Evolutionary conservation across 495 filamentous ascomycete genomes (phyloP), one percentile per base, ranked within the genome.

Genomic region (Penicillium pulvis): DNA sequence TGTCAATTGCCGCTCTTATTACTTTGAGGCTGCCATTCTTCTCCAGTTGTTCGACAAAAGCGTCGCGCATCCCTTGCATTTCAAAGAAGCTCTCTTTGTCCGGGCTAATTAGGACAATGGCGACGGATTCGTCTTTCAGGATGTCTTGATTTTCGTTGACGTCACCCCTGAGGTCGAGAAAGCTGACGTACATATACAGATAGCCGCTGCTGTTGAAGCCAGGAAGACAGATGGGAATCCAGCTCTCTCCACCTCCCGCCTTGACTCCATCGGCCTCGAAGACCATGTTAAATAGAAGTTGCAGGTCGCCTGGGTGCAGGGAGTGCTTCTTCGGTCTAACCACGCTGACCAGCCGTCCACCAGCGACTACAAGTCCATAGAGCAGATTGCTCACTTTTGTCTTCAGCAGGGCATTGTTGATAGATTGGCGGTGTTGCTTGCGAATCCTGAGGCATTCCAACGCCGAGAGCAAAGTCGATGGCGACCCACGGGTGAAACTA

Each of bases 251-350:
- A 28, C 92, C 94, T 6, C 89, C 91, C 45, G 86, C 86, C 61
- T 92, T 92, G 66, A 99, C 87, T 36, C 90, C 88, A 44, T 89
- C 87, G 4, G 93, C 91, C 69, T 95, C 93, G 61, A 97, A 98
- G n/a, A 99, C 85, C 95, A 99, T 98, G 65, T 97, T 97, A 81
- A 99, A 98, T 28, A 99, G 88, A 30, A 99, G 84, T 61, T 97
- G 93, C 20, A 99, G 81, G 62, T 99, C 95, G 53, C 93, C 92
- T 0, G 95, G 95, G 61, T 98, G 95, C 30, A 99, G 82, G 1
- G 91, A 96, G 74, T 99, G 94, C 56, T 93, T 92, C 67, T 93
- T 92, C 1, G 95, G 95, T 36, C 95, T 81, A 43, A 97, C 86
- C 35, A 99, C 95, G 66, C 90, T 94, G 49, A 99, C 95, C 9